Conservation (phyloP, 257 asterid species). For the Thymus mandschuricus region DNA sequence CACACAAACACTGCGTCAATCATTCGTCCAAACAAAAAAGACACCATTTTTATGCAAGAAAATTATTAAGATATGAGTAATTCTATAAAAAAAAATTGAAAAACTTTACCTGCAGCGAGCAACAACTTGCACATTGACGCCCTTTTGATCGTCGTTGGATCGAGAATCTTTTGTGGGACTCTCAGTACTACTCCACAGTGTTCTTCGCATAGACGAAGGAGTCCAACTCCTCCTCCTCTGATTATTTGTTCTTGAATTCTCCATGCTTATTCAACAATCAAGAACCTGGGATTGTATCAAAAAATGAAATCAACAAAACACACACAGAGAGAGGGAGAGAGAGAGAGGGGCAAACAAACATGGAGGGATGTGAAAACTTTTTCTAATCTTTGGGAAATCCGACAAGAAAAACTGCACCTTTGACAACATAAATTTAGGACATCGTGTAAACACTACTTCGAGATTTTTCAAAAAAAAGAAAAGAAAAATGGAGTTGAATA, state of each 20-base stretch:
- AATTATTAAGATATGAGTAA: not conserved
- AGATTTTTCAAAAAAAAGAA: no score
- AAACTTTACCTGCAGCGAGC: conserved; percentile 52
- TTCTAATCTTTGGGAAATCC: conserved; percentile 20
- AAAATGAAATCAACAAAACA: not conserved
- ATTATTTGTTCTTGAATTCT: conserved; percentile 27
- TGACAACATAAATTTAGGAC: conserved; percentile 14
- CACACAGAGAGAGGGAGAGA: not conserved
- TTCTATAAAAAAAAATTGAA: not conserved
- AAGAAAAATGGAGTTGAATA: not conserved
- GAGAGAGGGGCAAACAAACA: not conserved
- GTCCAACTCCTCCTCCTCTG: conserved; percentile 39
- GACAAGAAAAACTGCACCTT: conserved; percentile 20
- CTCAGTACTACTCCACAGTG: conserved; percentile 53
- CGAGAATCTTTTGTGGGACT: conserved; percentile 40
- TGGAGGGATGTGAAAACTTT: not conserved
- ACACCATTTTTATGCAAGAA: conserved; percentile 12
- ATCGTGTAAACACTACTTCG: conserved; percentile 7
- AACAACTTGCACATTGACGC: conserved; percentile 51
- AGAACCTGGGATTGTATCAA: not conserved
- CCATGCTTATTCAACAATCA: conserved; percentile 28
- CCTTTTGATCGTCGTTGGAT: conserved; percentile 39
- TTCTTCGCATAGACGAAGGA: conserved; percentile 47
- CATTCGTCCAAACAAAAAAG: not conserved
- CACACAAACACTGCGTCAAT: conserved; percentile 25